These are phyloP conservation scores for Leishmania mexicana DNA, from an alignment of 208 protist genomes.

Conservation along the genomic window DNA sequence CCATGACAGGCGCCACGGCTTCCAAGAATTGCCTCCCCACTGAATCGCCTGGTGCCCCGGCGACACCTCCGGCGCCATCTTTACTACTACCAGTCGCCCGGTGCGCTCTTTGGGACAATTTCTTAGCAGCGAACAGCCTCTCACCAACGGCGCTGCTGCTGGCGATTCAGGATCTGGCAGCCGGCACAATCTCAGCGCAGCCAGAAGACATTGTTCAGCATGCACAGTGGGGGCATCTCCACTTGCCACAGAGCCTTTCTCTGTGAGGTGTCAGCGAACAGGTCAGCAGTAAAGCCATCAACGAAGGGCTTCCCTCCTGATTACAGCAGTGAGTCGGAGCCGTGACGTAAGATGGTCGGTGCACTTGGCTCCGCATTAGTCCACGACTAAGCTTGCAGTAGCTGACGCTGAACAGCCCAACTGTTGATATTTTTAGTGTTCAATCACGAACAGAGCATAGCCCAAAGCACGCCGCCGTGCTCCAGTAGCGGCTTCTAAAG, in stretches of 20 bases:
- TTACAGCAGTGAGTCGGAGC: slow-evolving; percentile 4
- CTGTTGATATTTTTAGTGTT: too few relatives aligned
- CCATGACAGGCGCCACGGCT: background rate
- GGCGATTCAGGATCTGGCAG: slow-evolving; percentile 15
- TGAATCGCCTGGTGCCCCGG: background rate
- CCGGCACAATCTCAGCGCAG: background rate
- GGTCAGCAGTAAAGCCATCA: background rate
- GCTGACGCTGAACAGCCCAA: background rate
- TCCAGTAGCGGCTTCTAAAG: background rate
- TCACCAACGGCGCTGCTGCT: background rate
- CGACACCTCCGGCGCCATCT: background rate
- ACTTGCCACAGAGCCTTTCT: background rate
- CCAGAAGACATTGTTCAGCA: background rate
- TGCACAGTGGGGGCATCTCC: background rate
- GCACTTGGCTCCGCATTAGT: background rate
- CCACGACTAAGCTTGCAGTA: background rate
- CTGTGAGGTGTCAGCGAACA: background rate
- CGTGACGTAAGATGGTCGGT: background rate
- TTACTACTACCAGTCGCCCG: slow-evolving; percentile 10
- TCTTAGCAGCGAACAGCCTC: slow-evolving; percentile 9
- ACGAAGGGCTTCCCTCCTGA: background rate
- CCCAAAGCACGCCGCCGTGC: background rate
- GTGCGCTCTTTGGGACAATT: slow-evolving; percentile 24
- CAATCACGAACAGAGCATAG: background rate
- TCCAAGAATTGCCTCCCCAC: slow-evolving; percentile 7